Conservation (phyloP, 2,329 filamentous ascomycete species). For the Penicillium sp. region DNA sequence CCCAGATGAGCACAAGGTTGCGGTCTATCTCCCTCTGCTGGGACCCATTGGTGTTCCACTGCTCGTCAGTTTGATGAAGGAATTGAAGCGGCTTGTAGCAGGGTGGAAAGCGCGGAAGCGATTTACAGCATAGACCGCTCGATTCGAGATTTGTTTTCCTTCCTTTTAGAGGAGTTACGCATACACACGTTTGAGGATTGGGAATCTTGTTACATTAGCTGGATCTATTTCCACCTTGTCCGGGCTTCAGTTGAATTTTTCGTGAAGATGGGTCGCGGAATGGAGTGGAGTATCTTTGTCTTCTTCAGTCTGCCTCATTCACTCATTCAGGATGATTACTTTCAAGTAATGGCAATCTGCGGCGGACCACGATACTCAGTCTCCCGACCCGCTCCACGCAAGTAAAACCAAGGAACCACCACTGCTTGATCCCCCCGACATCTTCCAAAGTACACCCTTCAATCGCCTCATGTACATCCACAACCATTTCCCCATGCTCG, state of each 20-base stretch:
- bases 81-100: slow-evolving; percentile 62
- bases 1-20: slow-evolving; percentile 96
- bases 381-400: background rate
- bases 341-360: background rate
- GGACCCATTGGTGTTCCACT: slow-evolving; percentile 90
- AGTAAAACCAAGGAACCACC: slow-evolving; percentile 2
- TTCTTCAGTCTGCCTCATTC: too few relatives aligned
- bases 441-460: background rate
- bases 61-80: slow-evolving; percentile 79
- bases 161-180: background rate
- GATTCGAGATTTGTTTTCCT: background rate
- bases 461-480: background rate
- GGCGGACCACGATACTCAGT: slow-evolving; percentile 1
- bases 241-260: too few relatives aligned
- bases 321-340: too few relatives aligned
- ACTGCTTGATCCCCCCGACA: background rate
- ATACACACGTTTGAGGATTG: background rate
- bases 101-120: slow-evolving; percentile 33
- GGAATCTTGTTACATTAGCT: background rate
- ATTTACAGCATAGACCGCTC: slow-evolving; percentile 1
- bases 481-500: background rate
- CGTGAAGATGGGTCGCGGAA: too few relatives aligned
- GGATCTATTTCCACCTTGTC: too few relatives aligned
- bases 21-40: slow-evolving; percentile 88
- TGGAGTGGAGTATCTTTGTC: too few relatives aligned